Evolutionary conservation across 352 stramenopile genomes (phyloP), one percentile per base, ranked within the genome.

Genomic region (Phytophthora citricola): DNA sequence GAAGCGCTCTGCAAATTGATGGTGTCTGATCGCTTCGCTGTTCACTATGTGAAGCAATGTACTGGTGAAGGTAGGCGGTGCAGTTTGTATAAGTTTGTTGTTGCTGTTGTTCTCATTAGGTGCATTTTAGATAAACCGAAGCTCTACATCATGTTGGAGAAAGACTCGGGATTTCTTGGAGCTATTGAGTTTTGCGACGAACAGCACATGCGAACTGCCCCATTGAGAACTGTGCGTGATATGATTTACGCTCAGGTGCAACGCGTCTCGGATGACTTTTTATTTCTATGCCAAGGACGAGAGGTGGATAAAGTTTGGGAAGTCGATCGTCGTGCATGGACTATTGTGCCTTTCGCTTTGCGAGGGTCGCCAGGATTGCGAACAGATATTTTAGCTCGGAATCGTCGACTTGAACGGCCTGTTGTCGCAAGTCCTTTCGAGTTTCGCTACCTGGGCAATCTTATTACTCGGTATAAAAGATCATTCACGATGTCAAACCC

Each of bases 11-110:
- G 82, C 62, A 83, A 76, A 51, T 65, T 76, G 29, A 83, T 89
- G 78, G 65, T 91, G 24, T 75, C 69, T 0, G 70, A 89, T 49
- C 57, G 34, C 5, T 81, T 81, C 46, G 82, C 78, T 4, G 69
- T 88, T 57, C 79, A 91, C 55, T 89, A 89, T 52, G 76, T 73
- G 9, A 89, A 88, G 58, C 78, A 85, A 20, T 91, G 82, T 38
- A 87, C 82, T 10, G 82, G 76, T 0, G 73, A 89, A 87, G 52
- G 65, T 69, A 44, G n/a, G 46, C 39, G 17, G 10, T 9, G 17
- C 22, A 39, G n/a, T 17, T 29, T 10, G 17, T 51, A 2, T 59
- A 22, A 29, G 0, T 41, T 38, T 4, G 17, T 49, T n/a, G 27
- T 17, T 4, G 14, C 26, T 4, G 50, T 32, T 24, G 41, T 51